Percentiles rank a stretch among this genome's conserved stretches.
phyloP scores from a whole-genome alignment of 306 rosid genomes.

The Alnus rubra region DNA sequence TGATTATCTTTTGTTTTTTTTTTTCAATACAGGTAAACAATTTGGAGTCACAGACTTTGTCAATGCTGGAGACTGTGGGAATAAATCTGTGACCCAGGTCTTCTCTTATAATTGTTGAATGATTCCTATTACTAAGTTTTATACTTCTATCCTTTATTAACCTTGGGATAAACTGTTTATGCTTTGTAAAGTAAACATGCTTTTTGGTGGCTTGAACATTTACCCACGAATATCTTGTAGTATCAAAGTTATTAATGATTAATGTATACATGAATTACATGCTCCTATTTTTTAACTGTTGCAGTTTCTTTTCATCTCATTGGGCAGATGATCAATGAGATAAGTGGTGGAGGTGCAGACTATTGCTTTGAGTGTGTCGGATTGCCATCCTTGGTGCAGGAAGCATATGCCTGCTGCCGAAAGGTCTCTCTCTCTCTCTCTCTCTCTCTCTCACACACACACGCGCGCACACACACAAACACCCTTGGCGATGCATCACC shows the following conservation, averaged over 20 bases:
- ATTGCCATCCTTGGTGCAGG: constrained; percentile 62
- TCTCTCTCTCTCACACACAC: background rate
- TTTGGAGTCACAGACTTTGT: constrained; percentile 79
- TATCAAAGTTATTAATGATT: background rate
- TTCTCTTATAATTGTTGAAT: background rate
- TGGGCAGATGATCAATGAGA: constrained; percentile 54
- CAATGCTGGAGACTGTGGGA: constrained; percentile 40
- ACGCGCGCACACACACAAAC: background rate
- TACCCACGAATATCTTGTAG: background rate
- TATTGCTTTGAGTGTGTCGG: constrained; percentile 92
- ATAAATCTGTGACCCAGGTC: constrained; percentile 79
- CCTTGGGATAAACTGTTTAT: background rate
- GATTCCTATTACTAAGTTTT: background rate
- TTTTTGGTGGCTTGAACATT: background rate
- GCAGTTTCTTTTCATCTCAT: background rate
- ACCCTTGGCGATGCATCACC: background rate
- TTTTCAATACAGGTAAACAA: constrained; percentile 52
- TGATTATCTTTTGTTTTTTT: background rate
- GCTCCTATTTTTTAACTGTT: background rate
- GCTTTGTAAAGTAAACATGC: background rate
- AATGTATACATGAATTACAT: background rate
- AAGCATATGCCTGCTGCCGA: constrained; percentile 79
- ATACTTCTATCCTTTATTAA: background rate
- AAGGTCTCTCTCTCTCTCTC: constrained; percentile 47
- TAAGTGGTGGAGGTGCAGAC: constrained; percentile 79